Evolutionary conservation across 2,329 filamentous ascomycete species (phyloP), one percentile per base, ranked within the genome.

Genomic region (Gnomoniopsis smithogilvyi): DNA sequence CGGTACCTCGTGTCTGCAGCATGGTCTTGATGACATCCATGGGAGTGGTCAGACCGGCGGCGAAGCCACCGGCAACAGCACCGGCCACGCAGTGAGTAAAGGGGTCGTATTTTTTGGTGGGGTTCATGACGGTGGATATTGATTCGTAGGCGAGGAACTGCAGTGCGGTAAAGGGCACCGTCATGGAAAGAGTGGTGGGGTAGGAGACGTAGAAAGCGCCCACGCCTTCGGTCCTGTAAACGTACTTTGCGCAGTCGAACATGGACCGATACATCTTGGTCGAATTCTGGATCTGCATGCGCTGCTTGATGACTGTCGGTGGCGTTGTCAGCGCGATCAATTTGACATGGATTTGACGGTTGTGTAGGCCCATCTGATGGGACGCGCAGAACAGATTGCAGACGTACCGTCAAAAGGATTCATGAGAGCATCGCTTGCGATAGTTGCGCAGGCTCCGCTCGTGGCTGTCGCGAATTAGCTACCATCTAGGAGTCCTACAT

Each of bases 81-180:
- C 95, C 95, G 19, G 95, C 94, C 59, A 92, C 81, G 71, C 94
- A 98, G 76, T 99, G 95, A 48, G 93, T 97, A 66, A 94, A 80
- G 1, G 95, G 95, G 69, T 98, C 94, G 76, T 99, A 98, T 60
- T 82, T 82, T 71, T 90, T 91, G 30, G 80, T 79, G 0, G 93
- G 92, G 73, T 98, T 97, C 86, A 98, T 92, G 52, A 89, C 74
- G 67, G 96, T 98, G 2, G 93, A 97, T 65, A 98, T 87, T 30
- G 94, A 96, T 73, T 98, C 95, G 81, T 99, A 99, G 57, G 93
- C 92, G 70, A 96, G 91, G 74, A 99, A 98, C 72, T 99, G 95
- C 11, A 97, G 85, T 10, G 95, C 94, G 14, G 94, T 98, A 74
- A 98, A 99, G 3, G 95, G 95, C 2, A 99, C 92, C 15, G 95